These are phyloP conservation scores for Suillus plorans DNA, from an alignment of 768 basidiomycete genomes.

Conservation along the genomic window DNA sequence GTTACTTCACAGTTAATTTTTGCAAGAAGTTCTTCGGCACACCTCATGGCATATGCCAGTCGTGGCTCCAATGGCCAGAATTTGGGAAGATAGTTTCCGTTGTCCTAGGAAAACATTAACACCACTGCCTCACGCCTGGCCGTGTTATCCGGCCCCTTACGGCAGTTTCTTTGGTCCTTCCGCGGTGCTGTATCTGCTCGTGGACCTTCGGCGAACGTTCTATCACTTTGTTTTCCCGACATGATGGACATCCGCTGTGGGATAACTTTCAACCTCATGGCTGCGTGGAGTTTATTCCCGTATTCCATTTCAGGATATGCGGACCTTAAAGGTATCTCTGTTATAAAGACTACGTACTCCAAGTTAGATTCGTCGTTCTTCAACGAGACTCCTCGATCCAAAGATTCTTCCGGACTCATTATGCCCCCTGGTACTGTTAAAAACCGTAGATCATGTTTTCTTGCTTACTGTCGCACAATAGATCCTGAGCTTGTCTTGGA, in stretches of 20 bases:
- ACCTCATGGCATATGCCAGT: constrained; percentile 5
- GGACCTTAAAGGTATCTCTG: constrained; percentile 3
- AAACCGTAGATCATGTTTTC: neutral
- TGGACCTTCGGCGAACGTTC: constrained; percentile 1
- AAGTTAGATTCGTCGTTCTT: constrained; percentile 15
- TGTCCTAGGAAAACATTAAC: constrained; percentile 2
- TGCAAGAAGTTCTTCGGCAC: constrained; percentile 3
- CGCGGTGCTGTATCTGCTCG: neutral
- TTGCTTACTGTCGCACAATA: neutral
- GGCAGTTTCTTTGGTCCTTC: neutral
- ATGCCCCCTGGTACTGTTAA: neutral
- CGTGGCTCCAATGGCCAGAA: constrained; percentile 4
- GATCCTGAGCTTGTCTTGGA: neutral
- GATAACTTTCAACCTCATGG: constrained; percentile 2
- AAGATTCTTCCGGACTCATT: neutral
- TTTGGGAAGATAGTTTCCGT: constrained; percentile 4
- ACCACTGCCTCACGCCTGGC: constrained; percentile 1
- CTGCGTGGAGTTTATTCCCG: neutral
- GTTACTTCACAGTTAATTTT: constrained; percentile 5
- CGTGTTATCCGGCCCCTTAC: constrained; percentile 1
- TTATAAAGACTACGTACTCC: neutral
- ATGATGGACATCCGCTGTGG: neutral
- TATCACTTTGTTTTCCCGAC: constrained; percentile 2
- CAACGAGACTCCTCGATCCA: neutral
- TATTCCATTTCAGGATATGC: constrained; percentile 1